Evolutionary conservation across 257 asterid species (phyloP).

Genomic region (Solanum chmielewskii): DNA sequence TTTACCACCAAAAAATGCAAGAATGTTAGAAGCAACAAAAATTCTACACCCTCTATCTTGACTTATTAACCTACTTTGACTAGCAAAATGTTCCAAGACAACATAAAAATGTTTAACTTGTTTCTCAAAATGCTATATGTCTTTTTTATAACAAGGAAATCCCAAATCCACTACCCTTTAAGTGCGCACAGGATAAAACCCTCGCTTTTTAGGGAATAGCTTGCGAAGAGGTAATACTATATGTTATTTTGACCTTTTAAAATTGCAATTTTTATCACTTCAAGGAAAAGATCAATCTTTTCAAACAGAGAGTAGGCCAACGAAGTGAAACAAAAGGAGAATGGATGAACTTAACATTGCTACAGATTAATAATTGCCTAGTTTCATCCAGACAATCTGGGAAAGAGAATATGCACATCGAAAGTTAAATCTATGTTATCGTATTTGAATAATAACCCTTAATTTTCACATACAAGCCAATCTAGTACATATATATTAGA

Average conservation of each 20-base stretch:
- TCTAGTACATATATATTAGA: neutral
- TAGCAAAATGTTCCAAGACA: neutral
- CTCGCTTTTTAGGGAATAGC: neutral
- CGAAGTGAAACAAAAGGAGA: neutral
- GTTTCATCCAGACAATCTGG: neutral
- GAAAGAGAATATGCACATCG: neutral
- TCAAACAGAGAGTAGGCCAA: neutral
- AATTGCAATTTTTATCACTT: neutral
- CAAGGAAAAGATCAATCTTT: neutral
- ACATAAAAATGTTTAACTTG: neutral
- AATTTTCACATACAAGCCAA: neutral
- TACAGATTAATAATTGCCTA: neutral
- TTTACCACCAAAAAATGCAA: slow-evolving; percentile 1
- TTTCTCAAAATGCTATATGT: neutral
- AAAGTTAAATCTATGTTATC: neutral
- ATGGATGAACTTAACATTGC: neutral
- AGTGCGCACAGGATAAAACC: neutral
- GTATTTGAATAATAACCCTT: neutral
- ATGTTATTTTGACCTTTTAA: neutral
- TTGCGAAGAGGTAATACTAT: neutral
- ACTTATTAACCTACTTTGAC: neutral
- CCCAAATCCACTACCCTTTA: neutral
- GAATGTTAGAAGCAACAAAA: neutral
- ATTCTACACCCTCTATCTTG: neutral
- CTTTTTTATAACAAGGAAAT: neutral